Conservation (phyloP, 805 yeast species). For the Isabelozyma pseudorhagii region DNA sequence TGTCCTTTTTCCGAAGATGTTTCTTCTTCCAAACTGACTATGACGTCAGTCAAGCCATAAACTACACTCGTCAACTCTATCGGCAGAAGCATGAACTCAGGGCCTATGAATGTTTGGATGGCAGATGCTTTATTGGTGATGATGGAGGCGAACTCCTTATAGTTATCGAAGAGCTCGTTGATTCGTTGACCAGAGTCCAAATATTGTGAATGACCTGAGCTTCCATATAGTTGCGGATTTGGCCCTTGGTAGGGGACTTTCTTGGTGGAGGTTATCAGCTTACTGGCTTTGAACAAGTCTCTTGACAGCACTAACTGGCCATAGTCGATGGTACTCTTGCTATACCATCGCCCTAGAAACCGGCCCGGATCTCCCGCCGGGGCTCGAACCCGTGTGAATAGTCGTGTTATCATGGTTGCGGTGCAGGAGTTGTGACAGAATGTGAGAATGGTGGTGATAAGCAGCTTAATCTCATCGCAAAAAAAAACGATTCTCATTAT, state of each 20-base stretch:
- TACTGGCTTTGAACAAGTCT: slow-evolving; percentile 15
- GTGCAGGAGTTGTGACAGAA: neutral
- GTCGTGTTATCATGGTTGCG: neutral
- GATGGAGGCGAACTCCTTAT: slow-evolving; percentile 5
- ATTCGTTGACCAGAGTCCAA: slow-evolving; percentile 3
- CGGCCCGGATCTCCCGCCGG: neutral
- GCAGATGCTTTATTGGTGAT: slow-evolving; percentile 11
- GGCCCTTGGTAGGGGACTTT: slow-evolving; percentile 9
- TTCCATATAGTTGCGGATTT: neutral
- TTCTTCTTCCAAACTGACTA: slow-evolving; percentile 1
- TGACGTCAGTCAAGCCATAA: slow-evolving; percentile 27
- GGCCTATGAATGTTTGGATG: slow-evolving; percentile 23
- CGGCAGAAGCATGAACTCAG: slow-evolving; percentile 17
- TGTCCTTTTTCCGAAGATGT: neutral
- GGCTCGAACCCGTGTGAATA: neutral
- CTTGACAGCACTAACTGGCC: slow-evolving; percentile 15
- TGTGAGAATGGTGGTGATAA: neutral
- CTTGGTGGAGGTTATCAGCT: slow-evolving; percentile 7
- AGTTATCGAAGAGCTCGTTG: slow-evolving; percentile 6
- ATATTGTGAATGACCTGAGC: neutral
- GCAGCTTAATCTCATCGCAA: neutral
- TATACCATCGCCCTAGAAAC: neutral
- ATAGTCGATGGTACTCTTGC: neutral
- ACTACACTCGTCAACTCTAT: slow-evolving; percentile 24
- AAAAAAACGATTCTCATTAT: neutral